These are phyloP conservation scores for Sequoia sempervirens DNA, from an alignment of 75 land plant species.

Conservation along the genomic window DNA sequence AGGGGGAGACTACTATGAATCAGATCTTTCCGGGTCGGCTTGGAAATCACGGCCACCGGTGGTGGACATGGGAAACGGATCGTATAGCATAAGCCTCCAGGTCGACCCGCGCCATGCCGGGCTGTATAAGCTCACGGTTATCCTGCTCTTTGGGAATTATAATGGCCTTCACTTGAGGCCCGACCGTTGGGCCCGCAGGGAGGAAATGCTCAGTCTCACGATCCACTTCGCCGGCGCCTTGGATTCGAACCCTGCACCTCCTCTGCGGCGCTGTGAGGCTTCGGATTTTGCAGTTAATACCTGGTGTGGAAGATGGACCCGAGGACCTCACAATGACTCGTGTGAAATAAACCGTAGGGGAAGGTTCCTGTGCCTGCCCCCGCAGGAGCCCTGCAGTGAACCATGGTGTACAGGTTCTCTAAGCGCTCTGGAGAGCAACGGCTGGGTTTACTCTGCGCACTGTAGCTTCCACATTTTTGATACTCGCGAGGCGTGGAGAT, in stretches of 20 bases:
- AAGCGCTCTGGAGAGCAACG: constrained; percentile 76
- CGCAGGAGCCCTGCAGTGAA: constrained; percentile 28
- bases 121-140: constrained; percentile 38
- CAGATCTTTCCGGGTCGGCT: constrained; percentile 45
- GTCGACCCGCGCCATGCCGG: constrained; percentile 65
- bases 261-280: constrained; percentile 19
- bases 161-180: constrained; percentile 64
- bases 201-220: constrained; percentile 18
- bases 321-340: constrained; percentile 34
- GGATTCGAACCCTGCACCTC: constrained; percentile 7
- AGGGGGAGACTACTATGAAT: constrained; percentile 89
- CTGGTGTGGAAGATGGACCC: constrained; percentile 79
- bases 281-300: constrained; percentile 35
- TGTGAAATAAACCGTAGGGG: constrained; percentile 54
- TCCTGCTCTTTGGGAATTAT: constrained; percentile 62
- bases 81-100: constrained; percentile 53
- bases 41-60: constrained; percentile 83
- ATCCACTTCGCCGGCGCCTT: constrained; percentile 19
- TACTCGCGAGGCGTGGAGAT: constrained; percentile 57
- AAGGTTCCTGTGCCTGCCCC: constrained; percentile 54
- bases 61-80: constrained; percentile 63
- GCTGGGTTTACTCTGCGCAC: constrained; percentile 89
- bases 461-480: constrained; percentile 65
- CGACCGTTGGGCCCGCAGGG: constrained; percentile 29
- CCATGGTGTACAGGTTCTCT: constrained; percentile 72